Base-by-base conservation (phyloP, 2,329 filamentous ascomycete species). In the Sordariomycetes sp. region DNA sequence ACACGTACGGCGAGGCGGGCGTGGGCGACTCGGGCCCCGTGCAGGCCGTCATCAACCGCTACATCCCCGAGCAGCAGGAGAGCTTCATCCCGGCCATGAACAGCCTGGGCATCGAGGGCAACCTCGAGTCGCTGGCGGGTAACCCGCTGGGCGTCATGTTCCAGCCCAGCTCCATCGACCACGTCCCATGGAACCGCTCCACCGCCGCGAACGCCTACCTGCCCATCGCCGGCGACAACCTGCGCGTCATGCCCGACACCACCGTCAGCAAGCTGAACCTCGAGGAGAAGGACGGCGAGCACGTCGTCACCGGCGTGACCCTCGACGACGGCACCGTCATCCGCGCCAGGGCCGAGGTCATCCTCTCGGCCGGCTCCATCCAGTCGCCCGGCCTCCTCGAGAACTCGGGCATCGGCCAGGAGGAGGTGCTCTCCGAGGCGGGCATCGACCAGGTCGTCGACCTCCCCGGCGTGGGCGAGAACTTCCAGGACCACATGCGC, bases 61-160 rank as follows among this genome's bases (percentile, higher is more conserved):
- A 73, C 54, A 66, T 75, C 18, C 74, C 76, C 3, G 66, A 65
- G 18, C 74, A 78, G 34, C 74, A 77, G 61, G 60, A 69, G 11
- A 63, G 68, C 0, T 79, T 72, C 68, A 71, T 74, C 22, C 76
- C 76, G 0, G 74, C 77, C 0, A 65, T 81, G 48, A 72, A 75
- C 48, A 64, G 63, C 3, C 67, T 82, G 2, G 78, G 77, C 1
- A 62, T 74, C 3, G 50, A 63, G 25, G 69, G 68, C 20, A 72
- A 70, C 35, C 65, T 79, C 1, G 68, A 78, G 54, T 79, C 76
- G 10, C 69, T 82, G 1, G 70, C 72, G 16, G 80, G 80, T 1
- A 73, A 77, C 54, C 75, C 74, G 16, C 65, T 79, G 3, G 80
- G 80, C 7, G 76, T 76, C 7, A 76, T 75, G 67, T 74, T 72